Evolutionary conservation across 2,329 filamentous ascomycete genomes (phyloP), one percentile per base, ranked within the genome.

Genomic region (Colletotrichum sp.): DNA sequence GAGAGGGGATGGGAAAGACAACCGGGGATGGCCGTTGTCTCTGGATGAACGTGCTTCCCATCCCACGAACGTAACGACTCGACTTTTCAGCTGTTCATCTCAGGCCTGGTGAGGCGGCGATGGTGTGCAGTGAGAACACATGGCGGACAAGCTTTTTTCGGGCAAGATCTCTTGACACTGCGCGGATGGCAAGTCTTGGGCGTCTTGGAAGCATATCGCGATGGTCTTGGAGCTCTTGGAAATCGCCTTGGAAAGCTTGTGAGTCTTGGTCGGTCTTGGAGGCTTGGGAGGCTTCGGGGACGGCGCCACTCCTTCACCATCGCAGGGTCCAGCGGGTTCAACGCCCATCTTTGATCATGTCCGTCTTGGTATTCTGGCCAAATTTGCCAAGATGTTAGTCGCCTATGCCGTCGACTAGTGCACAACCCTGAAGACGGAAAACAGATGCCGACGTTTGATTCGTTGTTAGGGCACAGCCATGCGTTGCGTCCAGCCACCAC

Each of bases 181-280:
- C 70, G 55, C 16, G 39, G 55, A 56, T 73, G 70, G 34, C 39
- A 73, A n/a, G 70, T 73, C 73, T 73, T 75, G 73, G 70, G 52
- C 56, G 48, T 66, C 71, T 66, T 66, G 67, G 60, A 43, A n/a
- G 32, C 56, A 66, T 48, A 18, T 55, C 36, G 43, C 25, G 60
- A 32, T 15, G 34, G 67, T 71, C 71, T 74, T 71, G 71, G 71
- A 48, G 36, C 36, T 62, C 67, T 62, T 70, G 67, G 34, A 32
- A 27, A 34, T 27, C 25, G 10, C 56, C 71, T 73, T 56, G 39
- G 66, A 64, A 75, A 66, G 68, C 72, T 75, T 75, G 39, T 15
- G 61, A 52, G 30, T 56, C 62, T 55, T 74, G 71, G 71, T 52
- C 43, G n/a, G 43, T 52, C 43, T 28, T 30, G 16, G 30, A n/a